These are phyloP conservation scores for Lactifluus echinatus DNA, from an alignment of 768 basidiomycete species.

Conservation along the genomic window DNA sequence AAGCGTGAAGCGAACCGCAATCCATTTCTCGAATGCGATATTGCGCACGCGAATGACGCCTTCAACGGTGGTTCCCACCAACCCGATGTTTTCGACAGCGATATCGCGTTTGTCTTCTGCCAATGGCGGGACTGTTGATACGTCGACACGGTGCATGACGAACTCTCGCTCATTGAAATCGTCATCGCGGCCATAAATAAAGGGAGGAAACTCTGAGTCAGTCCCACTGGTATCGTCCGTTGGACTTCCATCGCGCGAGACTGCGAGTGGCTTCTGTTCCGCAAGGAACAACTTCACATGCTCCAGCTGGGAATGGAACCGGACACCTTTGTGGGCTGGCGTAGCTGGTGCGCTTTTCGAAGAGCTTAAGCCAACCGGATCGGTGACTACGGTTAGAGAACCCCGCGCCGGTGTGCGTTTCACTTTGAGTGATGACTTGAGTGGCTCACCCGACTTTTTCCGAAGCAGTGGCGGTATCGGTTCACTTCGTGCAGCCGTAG, in stretches of 20 bases:
- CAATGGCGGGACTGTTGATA: constrained; percentile 36
- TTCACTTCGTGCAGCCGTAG: neutral
- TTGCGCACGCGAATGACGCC: constrained; percentile 79
- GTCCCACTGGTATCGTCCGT: constrained; percentile 75
- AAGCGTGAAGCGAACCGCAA: constrained; percentile 86
- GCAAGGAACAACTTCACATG: constrained; percentile 92
- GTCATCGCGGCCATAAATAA: constrained; percentile 44
- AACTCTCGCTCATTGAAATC: constrained; percentile 31
- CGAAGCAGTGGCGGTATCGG: constrained; percentile 39
- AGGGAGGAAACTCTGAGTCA: constrained; percentile 68
- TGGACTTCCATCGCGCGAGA: constrained; percentile 85
- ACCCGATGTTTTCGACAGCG: constrained; percentile 44
- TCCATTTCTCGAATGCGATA: constrained; percentile 77
- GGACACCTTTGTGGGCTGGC: constrained; percentile 79
- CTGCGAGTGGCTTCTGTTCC: constrained; percentile 90
- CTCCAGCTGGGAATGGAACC: constrained; percentile 88
- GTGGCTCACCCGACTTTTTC: constrained; percentile 91
- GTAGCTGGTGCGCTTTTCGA: constrained; percentile 75
- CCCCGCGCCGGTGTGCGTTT: constrained; percentile 40
- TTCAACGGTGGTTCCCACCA: constrained; percentile 47
- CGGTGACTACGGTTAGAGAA: constrained; percentile 45
- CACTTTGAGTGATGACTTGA: constrained; percentile 85
- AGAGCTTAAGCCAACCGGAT: constrained; percentile 26
- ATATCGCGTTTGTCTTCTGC: constrained; percentile 37
- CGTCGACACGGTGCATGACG: constrained; percentile 59